These are phyloP conservation scores for Zasmidium angulare DNA, from an alignment of 2,329 filamentous ascomycete species.

Conservation along the genomic window DNA sequence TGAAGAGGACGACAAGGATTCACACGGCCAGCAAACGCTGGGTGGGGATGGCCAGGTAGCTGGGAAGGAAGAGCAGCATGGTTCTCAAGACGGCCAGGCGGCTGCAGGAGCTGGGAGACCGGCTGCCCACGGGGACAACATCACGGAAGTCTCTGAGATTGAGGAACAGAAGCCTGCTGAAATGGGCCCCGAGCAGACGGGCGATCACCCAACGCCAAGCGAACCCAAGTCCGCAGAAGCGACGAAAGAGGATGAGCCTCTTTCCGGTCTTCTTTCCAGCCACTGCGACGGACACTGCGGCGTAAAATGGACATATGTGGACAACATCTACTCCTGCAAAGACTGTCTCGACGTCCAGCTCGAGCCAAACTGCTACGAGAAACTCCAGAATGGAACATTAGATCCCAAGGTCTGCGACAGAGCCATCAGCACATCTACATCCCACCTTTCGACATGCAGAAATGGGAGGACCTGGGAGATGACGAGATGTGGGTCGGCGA, in stretches of 20 bases:
- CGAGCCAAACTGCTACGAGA: conserved; percentile 3
- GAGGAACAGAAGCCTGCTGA: not conserved
- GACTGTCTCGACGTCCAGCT: conserved; percentile 10
- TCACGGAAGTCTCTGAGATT: not conserved
- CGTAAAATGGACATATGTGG: not conserved
- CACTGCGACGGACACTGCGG: conserved; percentile 1
- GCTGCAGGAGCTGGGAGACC: not conserved
- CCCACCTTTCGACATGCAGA: conserved; percentile 1
- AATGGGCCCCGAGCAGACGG: not conserved
- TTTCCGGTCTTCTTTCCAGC: not conserved
- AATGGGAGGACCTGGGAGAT: not conserved
- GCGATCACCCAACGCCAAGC: not conserved
- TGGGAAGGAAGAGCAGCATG: too few species aligned
- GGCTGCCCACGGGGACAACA: not conserved
- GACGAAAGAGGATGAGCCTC: not conserved
- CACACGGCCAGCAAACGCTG: too few species aligned
- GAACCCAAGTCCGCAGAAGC: not conserved
- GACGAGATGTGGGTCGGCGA: conserved; percentile 8
- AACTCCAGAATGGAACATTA: conserved; percentile 4
- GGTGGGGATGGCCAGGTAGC: not conserved
- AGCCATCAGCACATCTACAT: conserved; percentile 4
- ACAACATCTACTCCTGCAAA: conserved; percentile 7
- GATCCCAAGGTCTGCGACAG: conserved; percentile 1
- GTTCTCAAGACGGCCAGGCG: not conserved
- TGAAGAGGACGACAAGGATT: too few species aligned